phyloP scores from a whole-genome alignment of 2,329 filamentous ascomycete species.

The Cladobotryum mycophilum region DNA sequence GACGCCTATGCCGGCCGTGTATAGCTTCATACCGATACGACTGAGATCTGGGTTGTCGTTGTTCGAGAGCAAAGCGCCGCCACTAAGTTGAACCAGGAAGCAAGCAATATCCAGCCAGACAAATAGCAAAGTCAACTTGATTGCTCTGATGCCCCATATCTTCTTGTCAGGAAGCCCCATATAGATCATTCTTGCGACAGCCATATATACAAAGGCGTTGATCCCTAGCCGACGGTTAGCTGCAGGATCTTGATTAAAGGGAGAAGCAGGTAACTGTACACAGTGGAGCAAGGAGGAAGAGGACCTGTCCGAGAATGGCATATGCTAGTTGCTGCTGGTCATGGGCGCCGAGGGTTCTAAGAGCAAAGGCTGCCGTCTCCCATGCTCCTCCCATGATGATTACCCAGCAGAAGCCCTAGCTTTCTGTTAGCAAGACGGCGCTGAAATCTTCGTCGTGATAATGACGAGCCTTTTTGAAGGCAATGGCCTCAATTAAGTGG shows the following conservation, averaged over 20 bases:
- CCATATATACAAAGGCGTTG: conserved; percentile 41
- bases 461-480: conserved; percentile 24
- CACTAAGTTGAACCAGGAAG: conserved; percentile 39
- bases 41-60: conserved; percentile 19
- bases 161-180: conserved; percentile 32
- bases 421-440: not conserved
- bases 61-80: conserved; percentile 32
- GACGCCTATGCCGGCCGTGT: conserved; percentile 32
- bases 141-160: conserved; percentile 29
- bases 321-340: conserved; percentile 32
- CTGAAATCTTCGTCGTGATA: not conserved
- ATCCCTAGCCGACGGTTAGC: conserved; percentile 25
- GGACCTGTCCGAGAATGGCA: conserved; percentile 25
- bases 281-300: conserved; percentile 37
- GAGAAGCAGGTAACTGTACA: conserved; percentile 19
- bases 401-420: conserved; percentile 32
- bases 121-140: conserved; percentile 38
- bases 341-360: conserved; percentile 29
- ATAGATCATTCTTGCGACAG: conserved; percentile 33
- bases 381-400: conserved; percentile 33
- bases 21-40: conserved; percentile 31
- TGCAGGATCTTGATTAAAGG: not conserved
- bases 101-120: conserved; percentile 42
- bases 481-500: conserved; percentile 23
- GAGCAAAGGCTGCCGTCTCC: conserved; percentile 33